phyloP scores from a whole-genome alignment of 768 basidiomycete genomes.

The Tulasnella sp. region DNA sequence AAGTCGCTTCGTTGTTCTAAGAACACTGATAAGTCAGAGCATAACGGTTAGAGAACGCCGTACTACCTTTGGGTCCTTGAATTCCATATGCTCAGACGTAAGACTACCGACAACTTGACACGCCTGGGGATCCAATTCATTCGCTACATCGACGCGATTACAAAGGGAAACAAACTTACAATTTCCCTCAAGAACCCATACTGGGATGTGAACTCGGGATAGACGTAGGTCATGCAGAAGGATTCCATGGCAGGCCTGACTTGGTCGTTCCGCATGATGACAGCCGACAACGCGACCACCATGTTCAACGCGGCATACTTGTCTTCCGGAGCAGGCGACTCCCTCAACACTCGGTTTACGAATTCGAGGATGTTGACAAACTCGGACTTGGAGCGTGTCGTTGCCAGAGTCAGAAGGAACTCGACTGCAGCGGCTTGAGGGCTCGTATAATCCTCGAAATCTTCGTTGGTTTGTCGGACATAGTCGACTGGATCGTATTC shows the following conservation, averaged over 20 bases:
- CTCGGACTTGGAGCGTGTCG: constrained; percentile 66
- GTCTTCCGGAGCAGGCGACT: constrained; percentile 49
- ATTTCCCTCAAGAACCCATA: constrained; percentile 69
- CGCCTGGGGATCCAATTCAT: constrained; percentile 32
- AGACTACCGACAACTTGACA: constrained; percentile 69
- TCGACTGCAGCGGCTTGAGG: constrained; percentile 68
- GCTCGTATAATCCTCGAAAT: constrained; percentile 61
- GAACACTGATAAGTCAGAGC: neutral
- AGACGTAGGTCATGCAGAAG: constrained; percentile 60
- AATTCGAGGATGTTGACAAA: constrained; percentile 71
- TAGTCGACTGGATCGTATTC: constrained; percentile 75
- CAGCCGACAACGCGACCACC: constrained; percentile 57
- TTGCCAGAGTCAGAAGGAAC: constrained; percentile 66
- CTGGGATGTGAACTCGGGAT: constrained; percentile 51
- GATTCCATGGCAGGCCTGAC: constrained; percentile 65
- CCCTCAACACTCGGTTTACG: constrained; percentile 59
- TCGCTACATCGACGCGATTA: neutral
- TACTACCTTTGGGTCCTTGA: constrained; percentile 49
- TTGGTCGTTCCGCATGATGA: constrained; percentile 76
- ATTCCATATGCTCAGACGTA: constrained; percentile 54
- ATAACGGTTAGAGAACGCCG: neutral
- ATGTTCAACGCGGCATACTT: constrained; percentile 80
- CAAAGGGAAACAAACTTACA: constrained; percentile 34
- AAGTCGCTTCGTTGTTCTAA: constrained; percentile 51
- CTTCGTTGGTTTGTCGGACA: constrained; percentile 61